phyloP scores from a whole-genome alignment of 1,139 yeast genomes.

The Trichomonascaceae sp. region DNA sequence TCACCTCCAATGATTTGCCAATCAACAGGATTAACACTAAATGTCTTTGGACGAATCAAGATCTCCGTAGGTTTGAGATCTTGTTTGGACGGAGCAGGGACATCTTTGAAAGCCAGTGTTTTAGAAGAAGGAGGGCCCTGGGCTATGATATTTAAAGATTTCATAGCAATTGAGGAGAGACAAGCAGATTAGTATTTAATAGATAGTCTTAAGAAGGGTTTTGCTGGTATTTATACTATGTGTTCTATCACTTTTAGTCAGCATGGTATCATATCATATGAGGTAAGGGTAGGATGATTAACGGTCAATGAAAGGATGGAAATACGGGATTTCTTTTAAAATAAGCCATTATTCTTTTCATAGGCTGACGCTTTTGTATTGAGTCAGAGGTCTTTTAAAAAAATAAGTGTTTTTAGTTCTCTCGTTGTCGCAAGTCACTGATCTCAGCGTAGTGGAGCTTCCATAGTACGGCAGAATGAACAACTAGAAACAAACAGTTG shows the following conservation, averaged over 20 bases:
- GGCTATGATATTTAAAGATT: neutral
- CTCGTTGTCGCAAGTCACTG: too few species aligned
- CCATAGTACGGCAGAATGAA: too few species aligned
- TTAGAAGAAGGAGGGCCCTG: slow-evolving; percentile 2
- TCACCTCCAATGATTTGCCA: slow-evolving; percentile 40
- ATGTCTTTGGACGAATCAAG: slow-evolving; percentile 51
- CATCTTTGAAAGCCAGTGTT: neutral
- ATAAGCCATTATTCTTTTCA: too few species aligned
- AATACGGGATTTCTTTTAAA: too few species aligned
- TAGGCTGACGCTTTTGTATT: too few species aligned
- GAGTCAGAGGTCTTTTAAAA: too few species aligned
- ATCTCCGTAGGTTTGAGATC: slow-evolving; percentile 34
- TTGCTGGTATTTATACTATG: neutral
- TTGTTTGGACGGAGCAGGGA: neutral
- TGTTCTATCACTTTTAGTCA: neutral
- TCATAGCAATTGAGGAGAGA: neutral
- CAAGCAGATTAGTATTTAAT: neutral
- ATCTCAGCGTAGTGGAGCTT: too few species aligned
- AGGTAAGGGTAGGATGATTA: neutral
- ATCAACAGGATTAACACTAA: slow-evolving; percentile 69
- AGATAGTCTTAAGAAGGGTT: neutral
- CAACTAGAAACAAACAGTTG: too few species aligned
- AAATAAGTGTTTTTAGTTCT: too few species aligned
- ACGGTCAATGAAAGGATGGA: neutral
- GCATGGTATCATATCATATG: neutral